Percentiles rank a stretch among this genome's conserved stretches.
Evolutionary conservation across 306 rosid genomes (phyloP).

Genomic region (Parietaria judaica): DNA sequence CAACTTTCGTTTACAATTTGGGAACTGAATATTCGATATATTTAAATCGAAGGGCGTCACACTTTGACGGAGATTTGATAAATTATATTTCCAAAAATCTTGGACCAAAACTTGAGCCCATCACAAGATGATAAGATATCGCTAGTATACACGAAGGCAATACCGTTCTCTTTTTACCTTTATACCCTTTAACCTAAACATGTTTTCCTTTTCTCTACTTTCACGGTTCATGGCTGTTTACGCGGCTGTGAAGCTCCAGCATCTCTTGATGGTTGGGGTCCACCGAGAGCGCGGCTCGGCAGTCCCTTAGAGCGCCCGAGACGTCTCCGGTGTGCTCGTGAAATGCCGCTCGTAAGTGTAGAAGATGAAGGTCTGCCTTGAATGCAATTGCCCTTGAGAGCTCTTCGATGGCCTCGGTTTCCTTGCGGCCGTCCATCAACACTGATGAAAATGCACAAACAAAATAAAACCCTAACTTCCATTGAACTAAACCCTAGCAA

Average conservation of each 20-base stretch:
- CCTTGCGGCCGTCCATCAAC: constrained; percentile 78
- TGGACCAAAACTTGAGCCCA: constrained; percentile 29
- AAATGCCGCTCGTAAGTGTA: constrained; percentile 85
- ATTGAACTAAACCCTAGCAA: no score
- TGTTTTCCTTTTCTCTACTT: not conserved
- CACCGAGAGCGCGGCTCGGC: constrained; percentile 90
- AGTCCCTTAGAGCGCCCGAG: constrained; percentile 67
- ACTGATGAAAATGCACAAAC: constrained; percentile 36
- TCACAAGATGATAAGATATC: not conserved
- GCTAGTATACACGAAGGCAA: constrained; percentile 23
- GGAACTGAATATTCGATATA: no score
- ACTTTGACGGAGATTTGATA: constrained; percentile 1
- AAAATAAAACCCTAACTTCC: not conserved
- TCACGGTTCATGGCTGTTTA: constrained; percentile 81
- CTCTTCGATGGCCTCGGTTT: constrained; percentile 74
- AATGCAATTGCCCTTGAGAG: constrained; percentile 79
- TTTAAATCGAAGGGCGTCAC: no score
- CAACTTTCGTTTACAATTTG: no score
- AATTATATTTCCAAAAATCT: constrained; percentile 25
- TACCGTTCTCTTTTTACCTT: constrained; percentile 3
- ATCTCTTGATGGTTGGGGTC: constrained; percentile 92
- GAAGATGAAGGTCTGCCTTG: constrained; percentile 87
- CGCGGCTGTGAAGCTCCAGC: constrained; percentile 87
- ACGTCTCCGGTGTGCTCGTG: constrained; percentile 83
- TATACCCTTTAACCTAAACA: not conserved